These are phyloP conservation scores for Suhomyces maxii DNA, from an alignment of 1,139 yeast species.

Conservation along the genomic window DNA sequence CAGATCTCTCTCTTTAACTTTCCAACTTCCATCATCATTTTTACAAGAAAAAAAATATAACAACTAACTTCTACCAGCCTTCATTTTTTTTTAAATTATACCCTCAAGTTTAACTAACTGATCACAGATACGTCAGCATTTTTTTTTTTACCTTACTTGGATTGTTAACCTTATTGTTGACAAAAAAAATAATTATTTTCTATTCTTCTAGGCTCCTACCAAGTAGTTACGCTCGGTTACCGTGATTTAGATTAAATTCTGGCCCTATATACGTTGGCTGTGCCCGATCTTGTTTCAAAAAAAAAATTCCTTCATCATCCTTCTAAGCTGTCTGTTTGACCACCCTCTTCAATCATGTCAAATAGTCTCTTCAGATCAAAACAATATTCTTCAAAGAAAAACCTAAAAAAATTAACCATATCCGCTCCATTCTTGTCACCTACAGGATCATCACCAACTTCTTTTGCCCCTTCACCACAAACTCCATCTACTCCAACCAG, in stretches of 20 bases:
- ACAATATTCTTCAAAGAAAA: slow-evolving; percentile 27
- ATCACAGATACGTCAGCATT: no score
- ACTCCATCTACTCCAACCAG: slow-evolving; percentile 8
- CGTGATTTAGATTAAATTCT: neutral
- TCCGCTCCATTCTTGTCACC: slow-evolving; percentile 26
- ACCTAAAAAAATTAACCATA: slow-evolving; percentile 31
- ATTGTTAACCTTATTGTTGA: slow-evolving; percentile 3
- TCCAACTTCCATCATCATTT: no score
- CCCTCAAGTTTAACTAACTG: no score
- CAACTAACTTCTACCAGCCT: no score
- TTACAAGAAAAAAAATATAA: no score
- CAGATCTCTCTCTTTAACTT: no score
- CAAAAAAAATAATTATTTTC: neutral
- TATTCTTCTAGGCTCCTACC: slow-evolving; percentile 6
- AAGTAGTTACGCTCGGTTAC: slow-evolving; percentile 7
- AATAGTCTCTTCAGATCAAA: slow-evolving; percentile 30
- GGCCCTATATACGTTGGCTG: neutral
- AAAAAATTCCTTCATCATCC: neutral
- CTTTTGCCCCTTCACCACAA: slow-evolving; percentile 3
- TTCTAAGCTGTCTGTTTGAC: neutral
- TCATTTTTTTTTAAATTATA: no score
- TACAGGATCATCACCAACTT: slow-evolving; percentile 3
- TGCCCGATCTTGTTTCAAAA: neutral
- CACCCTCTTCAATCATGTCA: slow-evolving; percentile 23
- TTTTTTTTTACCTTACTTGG: no score